Percentiles rank a stretch among this genome's conserved stretches.
Conservation (phyloP, 192 early-diverging fungal species). For the Gaertneriomyces semiglobifer region DNA sequence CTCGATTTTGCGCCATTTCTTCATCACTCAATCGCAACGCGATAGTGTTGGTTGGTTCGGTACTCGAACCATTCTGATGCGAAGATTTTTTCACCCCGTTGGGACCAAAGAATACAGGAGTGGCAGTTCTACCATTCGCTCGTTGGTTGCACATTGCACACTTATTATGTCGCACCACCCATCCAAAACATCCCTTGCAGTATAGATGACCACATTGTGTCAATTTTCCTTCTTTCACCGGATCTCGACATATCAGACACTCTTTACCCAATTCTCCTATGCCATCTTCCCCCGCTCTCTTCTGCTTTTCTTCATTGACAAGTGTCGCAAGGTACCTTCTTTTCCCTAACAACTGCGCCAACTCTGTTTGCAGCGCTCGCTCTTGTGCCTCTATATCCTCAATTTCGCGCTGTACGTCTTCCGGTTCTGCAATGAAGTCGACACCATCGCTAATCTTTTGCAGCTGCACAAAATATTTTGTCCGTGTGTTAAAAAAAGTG, state of each 20-base stretch:
- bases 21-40: too few relatives aligned
- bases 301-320: not conserved
- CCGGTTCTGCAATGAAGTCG: conserved; percentile 22
- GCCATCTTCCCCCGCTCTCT: not conserved
- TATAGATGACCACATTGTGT: conserved; percentile 48
- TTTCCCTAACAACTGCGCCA: conserved; percentile 2
- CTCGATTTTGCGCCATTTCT: too few relatives aligned
- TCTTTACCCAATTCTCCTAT: conserved; percentile 15
- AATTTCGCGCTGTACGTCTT: conserved; percentile 12
- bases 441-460: conserved; percentile 44
- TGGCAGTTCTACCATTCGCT: not conserved
- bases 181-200: conserved; percentile 27
- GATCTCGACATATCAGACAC: conserved; percentile 29
- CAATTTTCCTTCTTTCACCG: conserved; percentile 32
- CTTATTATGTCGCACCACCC: conserved; percentile 37
- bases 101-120: conserved; percentile 7
- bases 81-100: not conserved
- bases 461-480: conserved; percentile 39
- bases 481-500: conserved; percentile 39
- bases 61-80: not conserved
- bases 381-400: conserved; percentile 3
- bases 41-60: not conserved
- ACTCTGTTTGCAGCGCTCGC: conserved; percentile 3
- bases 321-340: conserved; percentile 21
- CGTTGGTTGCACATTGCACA: conserved; percentile 45